Base-by-base conservation (phyloP, 192 early-diverging fungal species). In the Coemansia sp. region DNA sequence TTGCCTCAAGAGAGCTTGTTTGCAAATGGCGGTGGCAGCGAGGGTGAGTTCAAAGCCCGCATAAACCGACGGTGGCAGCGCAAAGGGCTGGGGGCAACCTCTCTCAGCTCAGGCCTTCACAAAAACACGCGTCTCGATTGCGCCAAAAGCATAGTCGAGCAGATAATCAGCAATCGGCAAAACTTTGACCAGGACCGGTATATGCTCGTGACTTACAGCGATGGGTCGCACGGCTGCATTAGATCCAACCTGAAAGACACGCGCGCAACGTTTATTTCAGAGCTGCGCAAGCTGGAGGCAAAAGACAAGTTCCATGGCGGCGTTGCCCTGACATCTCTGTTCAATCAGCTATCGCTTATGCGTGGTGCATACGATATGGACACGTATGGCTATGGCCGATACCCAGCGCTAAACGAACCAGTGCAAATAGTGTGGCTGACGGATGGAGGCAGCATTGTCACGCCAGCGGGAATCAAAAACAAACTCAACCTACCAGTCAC, bases 341-440 rank as follows among this genome's bases (percentile, higher is more conserved):
- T 92, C 47, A 85, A 87, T 41, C 75, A 86, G 40, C 72, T 92
- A 29, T 75, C 84, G 38, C 58, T 80, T 11, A 82, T 86, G 55
- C 81, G 90, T 9, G 60, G 71, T 1, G 67, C 76, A 14, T 76
- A 80, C 42, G 80, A 80, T 37, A 53, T 83, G 50, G 89, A 91
- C 61, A 84, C 83, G 8, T 77, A 82, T 46, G 87, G 84, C 8
- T 75, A 81, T 60, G 87, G 90, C 1, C 79, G 90, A 24, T 90
- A 84, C 35, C 78, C 83, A 4, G 72, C 71, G 14, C 67, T 81
- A 6, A 76, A 72, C 42, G 88, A 92, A 45, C 70, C 82, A 0
- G 79, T 81, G 20, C 65, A 83, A 11, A 84, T 92, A 4, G 61
- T 88, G 34, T 92, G 88, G 90, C 82, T 92, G 40, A 92, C 88